These are phyloP conservation scores for Trebouxiophyceae sp. DNA, from an alignment of 163 green algal genomes.

Conservation along the genomic window DNA sequence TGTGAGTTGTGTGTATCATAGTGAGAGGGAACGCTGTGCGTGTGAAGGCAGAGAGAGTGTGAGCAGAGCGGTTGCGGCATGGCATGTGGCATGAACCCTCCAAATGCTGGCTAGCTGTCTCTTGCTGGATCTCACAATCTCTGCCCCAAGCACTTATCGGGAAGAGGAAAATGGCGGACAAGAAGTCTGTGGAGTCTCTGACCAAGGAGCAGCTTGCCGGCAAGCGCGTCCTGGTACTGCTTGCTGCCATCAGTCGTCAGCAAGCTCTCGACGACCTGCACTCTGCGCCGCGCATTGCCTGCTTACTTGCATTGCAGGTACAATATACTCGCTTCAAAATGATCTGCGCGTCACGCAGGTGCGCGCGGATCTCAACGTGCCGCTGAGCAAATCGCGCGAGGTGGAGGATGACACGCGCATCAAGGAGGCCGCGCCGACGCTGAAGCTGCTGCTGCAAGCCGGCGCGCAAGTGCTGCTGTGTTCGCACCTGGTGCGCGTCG, in stretches of 20 bases:
- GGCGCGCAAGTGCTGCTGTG: conserved; percentile 94
- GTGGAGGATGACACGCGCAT: conserved; percentile 99
- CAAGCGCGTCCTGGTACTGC: background rate
- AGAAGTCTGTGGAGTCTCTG: background rate
- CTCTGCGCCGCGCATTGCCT: background rate
- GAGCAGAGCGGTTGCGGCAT: too few relatives aligned
- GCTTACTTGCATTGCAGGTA: background rate
- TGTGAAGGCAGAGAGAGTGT: too few relatives aligned
- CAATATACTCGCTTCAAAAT: background rate
- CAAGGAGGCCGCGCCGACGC: conserved; percentile 89
- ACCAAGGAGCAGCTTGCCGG: background rate
- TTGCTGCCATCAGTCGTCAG: background rate
- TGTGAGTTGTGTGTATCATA: too few relatives aligned
- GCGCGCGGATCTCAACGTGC: conserved; percentile 74
- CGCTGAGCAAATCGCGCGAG: conserved; percentile 71
- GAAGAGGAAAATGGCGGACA: conserved; percentile 1
- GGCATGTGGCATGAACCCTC: too few relatives aligned
- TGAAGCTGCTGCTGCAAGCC: conserved; percentile 96
- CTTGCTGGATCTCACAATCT: too few relatives aligned
- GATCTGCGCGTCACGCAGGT: conserved; percentile 10
- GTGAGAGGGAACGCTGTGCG: too few relatives aligned
- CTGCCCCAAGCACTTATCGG: too few relatives aligned
- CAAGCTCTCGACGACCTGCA: background rate
- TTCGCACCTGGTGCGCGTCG: conserved; percentile 69
- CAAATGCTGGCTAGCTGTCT: too few relatives aligned